Evolutionary conservation across 306 rosid species (phyloP).

Genomic region (Amphicarpaea edgeworthii): DNA sequence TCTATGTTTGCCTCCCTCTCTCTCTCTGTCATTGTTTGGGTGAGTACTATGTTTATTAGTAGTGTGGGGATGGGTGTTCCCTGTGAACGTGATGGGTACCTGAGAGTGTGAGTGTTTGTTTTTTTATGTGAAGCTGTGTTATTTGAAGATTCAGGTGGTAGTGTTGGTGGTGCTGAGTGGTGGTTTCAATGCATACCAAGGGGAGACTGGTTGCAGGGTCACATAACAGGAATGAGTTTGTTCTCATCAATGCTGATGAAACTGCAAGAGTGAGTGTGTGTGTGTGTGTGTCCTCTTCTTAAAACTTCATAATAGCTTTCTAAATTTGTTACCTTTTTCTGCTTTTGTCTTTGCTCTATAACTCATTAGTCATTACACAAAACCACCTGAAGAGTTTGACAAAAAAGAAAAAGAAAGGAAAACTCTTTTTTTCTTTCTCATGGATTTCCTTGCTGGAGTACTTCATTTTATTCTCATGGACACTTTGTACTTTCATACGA

Average conservation of each 20-base stretch:
- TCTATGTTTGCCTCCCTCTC: conserved; percentile 28
- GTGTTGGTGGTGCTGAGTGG: conserved; percentile 22
- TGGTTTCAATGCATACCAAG: conserved; percentile 63
- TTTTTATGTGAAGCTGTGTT: conserved; percentile 38
- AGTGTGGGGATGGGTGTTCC: conserved; percentile 51
- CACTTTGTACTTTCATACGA: background rate
- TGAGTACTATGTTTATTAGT: conserved; percentile 17
- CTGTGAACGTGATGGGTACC: conserved; percentile 42
- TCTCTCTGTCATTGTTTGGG: conserved; percentile 27
- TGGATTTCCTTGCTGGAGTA: conserved; percentile 34
- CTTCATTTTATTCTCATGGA: conserved; percentile 16
- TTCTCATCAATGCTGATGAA: conserved; percentile 85
- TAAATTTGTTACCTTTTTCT: conserved; percentile 20
- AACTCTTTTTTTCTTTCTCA: conserved; percentile 6
- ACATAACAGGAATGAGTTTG: conserved; percentile 82
- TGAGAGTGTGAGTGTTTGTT: background rate
- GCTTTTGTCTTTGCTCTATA: background rate
- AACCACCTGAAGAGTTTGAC: background rate
- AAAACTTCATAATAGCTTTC: conserved; percentile 37
- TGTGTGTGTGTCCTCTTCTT: background rate
- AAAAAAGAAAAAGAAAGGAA: background rate
- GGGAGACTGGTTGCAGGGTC: conserved; percentile 80
- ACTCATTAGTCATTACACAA: background rate
- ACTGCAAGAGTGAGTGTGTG: conserved; percentile 73
- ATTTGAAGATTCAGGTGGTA: conserved; percentile 50